Evolutionary conservation across 164 flowering plant species (phyloP).

Genomic region (Magnolia sinica): DNA sequence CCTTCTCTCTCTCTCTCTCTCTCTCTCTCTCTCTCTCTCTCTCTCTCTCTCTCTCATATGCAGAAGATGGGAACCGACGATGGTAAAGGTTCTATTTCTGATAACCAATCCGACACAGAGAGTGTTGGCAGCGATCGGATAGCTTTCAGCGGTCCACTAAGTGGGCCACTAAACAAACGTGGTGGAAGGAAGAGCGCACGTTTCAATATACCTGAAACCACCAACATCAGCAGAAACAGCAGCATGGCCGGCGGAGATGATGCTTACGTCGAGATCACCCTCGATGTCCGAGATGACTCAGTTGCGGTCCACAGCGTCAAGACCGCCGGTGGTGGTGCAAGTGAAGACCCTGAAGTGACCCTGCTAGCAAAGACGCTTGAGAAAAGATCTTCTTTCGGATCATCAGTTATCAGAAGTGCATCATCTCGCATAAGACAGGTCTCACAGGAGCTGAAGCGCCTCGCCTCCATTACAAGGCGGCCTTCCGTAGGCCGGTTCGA

Average conservation of each 20-base stretch:
- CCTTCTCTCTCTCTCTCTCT: neutral
- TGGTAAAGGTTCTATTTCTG: constrained; percentile 22
- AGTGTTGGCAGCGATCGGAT: constrained; percentile 38
- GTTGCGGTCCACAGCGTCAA: constrained; percentile 69
- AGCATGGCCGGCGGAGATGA: neutral
- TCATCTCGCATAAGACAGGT: constrained; percentile 45
- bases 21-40: neutral
- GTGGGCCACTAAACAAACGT: constrained; percentile 31
- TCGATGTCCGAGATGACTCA: constrained; percentile 56
- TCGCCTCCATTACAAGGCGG: constrained; percentile 38
- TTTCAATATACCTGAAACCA: constrained; percentile 39
- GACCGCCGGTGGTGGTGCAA: constrained; percentile 28
- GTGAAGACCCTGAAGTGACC: constrained; percentile 53
- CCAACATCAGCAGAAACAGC: constrained; percentile 7
- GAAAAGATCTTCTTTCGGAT: constrained; percentile 39
- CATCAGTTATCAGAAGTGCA: constrained; percentile 36
- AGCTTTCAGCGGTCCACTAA: constrained; percentile 45
- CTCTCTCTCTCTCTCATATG: neutral
- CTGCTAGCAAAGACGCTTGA: constrained; percentile 47
- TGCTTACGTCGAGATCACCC: constrained; percentile 57
- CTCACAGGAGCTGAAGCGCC: constrained; percentile 59
- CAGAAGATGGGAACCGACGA: constrained; percentile 29
- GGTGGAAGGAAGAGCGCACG: constrained; percentile 47
- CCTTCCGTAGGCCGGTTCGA: constrained; percentile 35
- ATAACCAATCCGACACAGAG: constrained; percentile 55